phyloP scores from a whole-genome alignment of 208 protist species.

The Wallacemonas sp. region DNA sequence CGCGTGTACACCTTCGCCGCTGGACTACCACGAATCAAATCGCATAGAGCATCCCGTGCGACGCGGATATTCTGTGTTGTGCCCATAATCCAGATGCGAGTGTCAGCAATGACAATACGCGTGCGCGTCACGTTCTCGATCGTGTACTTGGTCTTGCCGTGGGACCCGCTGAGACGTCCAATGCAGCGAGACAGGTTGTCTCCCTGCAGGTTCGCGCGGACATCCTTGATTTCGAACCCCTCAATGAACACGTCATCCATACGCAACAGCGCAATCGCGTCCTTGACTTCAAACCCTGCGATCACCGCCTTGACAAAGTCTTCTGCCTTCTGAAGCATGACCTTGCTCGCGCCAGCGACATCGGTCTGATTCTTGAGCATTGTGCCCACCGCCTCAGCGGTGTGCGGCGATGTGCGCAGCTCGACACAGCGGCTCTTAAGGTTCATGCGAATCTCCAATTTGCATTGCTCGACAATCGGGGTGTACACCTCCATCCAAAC shows the following conservation, averaged over 20 bases:
- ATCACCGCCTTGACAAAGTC: constrained; percentile 99
- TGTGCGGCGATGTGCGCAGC: constrained; percentile 86
- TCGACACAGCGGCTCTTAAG: constrained; percentile 94
- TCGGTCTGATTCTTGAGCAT: constrained; percentile 10
- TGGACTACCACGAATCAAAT: constrained; percentile 97
- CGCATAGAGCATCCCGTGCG: constrained; percentile 96
- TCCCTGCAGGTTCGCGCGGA: constrained; percentile 88
- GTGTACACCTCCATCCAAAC: constrained; percentile 99
- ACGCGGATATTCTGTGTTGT: constrained; percentile 98
- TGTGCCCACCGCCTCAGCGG: constrained; percentile 59
- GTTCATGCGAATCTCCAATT: constrained; percentile 99
- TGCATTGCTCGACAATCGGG: constrained; percentile 98
- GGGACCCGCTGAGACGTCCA: constrained; percentile 98
- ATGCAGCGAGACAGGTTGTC: constrained; percentile 97
- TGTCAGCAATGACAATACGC: constrained; percentile 99
- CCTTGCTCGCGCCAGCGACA: constrained; percentile 37
- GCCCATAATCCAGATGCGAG: constrained; percentile 98
- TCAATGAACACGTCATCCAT: constrained; percentile 99
- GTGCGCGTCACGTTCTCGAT: constrained; percentile 99
- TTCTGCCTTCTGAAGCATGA: constrained; percentile 95
- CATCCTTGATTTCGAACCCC: constrained; percentile 99
- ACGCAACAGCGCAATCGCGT: constrained; percentile 98
- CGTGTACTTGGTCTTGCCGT: constrained; percentile 99
- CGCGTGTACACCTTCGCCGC: constrained; percentile 97
- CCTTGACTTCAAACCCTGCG: constrained; percentile 95